phyloP scores from a whole-genome alignment of 805 yeast species.

The Nakazawaea ambrosiae region DNA sequence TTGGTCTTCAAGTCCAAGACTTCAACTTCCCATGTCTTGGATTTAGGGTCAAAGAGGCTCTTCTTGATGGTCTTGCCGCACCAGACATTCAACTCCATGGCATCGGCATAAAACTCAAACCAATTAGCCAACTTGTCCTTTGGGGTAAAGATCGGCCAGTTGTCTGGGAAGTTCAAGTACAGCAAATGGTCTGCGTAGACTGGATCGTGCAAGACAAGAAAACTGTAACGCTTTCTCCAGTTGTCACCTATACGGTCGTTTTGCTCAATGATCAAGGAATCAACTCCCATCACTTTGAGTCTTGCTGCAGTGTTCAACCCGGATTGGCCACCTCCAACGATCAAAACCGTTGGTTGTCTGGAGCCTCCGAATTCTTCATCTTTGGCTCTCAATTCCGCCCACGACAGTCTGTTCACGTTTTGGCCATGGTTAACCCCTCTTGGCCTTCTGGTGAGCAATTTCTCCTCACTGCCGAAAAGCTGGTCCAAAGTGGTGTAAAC shows the following conservation, averaged over 20 bases:
- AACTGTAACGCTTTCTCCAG: constrained; percentile 39
- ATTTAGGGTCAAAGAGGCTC: constrained; percentile 23
- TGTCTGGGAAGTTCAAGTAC: constrained; percentile 31
- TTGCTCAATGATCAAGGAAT: constrained; percentile 31
- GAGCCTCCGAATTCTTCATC: constrained; percentile 20
- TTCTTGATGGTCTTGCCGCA: constrained; percentile 22
- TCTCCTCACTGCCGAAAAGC: constrained; percentile 26
- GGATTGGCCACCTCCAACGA: constrained; percentile 43
- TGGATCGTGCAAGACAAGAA: constrained; percentile 39
- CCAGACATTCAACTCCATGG: constrained; percentile 34
- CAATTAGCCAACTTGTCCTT: constrained; percentile 38
- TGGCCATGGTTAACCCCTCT: constrained; percentile 33
- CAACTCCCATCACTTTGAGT: constrained; percentile 33
- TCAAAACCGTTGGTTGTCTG: constrained; percentile 33
- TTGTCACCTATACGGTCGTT: constrained; percentile 35
- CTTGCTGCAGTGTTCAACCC: constrained; percentile 37
- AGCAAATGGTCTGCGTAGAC: constrained; percentile 36
- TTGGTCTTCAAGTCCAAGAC: constrained; percentile 23
- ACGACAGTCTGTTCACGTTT: constrained; percentile 28
- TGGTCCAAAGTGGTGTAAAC: constrained; percentile 29
- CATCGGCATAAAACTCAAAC: constrained; percentile 32
- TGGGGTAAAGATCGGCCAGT: constrained; percentile 36
- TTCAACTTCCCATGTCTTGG: constrained; percentile 26
- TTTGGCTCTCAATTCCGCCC: constrained; percentile 27
- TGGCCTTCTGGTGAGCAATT: constrained; percentile 24